Conservation (phyloP, 148 eudicot species). For the Talinum fruticosum region DNA sequence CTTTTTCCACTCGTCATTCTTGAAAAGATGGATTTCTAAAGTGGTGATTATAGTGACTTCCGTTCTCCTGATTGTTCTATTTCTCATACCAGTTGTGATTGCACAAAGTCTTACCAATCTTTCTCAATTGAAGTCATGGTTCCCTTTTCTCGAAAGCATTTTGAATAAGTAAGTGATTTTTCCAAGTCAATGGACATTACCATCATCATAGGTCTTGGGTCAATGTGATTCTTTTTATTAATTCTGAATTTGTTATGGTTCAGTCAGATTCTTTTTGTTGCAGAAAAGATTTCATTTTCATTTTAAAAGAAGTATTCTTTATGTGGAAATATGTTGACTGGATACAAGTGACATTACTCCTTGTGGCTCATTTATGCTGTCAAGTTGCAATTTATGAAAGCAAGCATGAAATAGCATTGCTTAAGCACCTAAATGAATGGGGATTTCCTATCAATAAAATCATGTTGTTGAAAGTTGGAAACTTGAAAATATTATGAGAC, state of each 20-base stretch:
- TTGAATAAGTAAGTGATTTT: constrained; percentile 40
- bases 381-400: too few relatives aligned
- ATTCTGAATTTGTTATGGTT: neutral
- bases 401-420: too few relatives aligned
- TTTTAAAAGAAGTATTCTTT: neutral
- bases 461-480: too few relatives aligned
- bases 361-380: too few relatives aligned
- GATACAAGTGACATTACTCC: too few relatives aligned
- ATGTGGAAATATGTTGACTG: neutral
- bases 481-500: too few relatives aligned
- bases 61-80: constrained; percentile 48
- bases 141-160: constrained; percentile 58
- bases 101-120: constrained; percentile 74
- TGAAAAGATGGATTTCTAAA: constrained; percentile 57
- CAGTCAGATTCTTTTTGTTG: neutral
- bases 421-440: too few relatives aligned
- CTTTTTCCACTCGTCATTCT: constrained; percentile 60
- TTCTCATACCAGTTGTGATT: constrained; percentile 63
- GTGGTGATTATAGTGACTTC: constrained; percentile 47
- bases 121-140: constrained; percentile 53
- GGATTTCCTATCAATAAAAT: too few relatives aligned
- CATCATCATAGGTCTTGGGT: neutral
- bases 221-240: neutral
- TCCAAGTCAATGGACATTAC: neutral
- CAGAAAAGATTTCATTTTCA: neutral